These are phyloP conservation scores for Monilinia polystroma DNA, from an alignment of 2,329 filamentous ascomycete genomes.

Conservation along the genomic window DNA sequence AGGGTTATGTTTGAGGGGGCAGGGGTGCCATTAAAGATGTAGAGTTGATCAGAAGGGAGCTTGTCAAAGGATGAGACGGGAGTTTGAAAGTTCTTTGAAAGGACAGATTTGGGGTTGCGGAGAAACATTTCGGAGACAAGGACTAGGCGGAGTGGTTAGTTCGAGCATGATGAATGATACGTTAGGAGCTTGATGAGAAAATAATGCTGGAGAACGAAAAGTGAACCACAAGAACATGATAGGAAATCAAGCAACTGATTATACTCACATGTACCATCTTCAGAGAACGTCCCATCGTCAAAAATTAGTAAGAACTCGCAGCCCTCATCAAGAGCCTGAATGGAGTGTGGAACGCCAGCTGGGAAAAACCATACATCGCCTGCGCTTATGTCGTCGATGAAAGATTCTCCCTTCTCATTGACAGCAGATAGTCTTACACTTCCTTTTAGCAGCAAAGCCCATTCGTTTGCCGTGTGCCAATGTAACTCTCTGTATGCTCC, in stretches of 20 bases:
- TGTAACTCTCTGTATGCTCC: conserved; percentile 62
- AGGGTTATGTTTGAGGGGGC: conserved; percentile 47
- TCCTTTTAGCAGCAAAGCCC: conserved; percentile 55
- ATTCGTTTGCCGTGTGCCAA: conserved; percentile 57
- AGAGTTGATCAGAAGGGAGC: conserved; percentile 49
- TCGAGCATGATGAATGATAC: background rate
- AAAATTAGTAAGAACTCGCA: conserved; percentile 61
- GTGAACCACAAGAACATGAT: background rate
- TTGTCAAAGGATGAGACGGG: conserved; percentile 49
- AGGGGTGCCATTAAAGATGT: conserved; percentile 53
- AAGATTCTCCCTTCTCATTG: conserved; percentile 51
- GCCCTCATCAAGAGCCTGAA: conserved; percentile 56
- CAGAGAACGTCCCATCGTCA: conserved; percentile 56
- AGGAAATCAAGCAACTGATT: no score
- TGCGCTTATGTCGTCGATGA: conserved; percentile 49
- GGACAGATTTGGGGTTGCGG: conserved; percentile 45
- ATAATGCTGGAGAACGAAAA: no score
- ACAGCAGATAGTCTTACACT: conserved; percentile 52
- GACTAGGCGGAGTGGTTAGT: conserved; percentile 35
- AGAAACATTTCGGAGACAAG: conserved; percentile 43
- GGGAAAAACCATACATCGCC: conserved; percentile 58
- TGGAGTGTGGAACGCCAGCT: conserved; percentile 50
- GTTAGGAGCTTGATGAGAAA: no score
- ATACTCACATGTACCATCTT: conserved; percentile 52
- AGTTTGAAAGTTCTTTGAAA: conserved; percentile 54